A percentile compares a stretch with the other conserved stretches of the same genome.
phyloP scores from a whole-genome alignment of 129 eudicot species.

The Arctium lappa region DNA sequence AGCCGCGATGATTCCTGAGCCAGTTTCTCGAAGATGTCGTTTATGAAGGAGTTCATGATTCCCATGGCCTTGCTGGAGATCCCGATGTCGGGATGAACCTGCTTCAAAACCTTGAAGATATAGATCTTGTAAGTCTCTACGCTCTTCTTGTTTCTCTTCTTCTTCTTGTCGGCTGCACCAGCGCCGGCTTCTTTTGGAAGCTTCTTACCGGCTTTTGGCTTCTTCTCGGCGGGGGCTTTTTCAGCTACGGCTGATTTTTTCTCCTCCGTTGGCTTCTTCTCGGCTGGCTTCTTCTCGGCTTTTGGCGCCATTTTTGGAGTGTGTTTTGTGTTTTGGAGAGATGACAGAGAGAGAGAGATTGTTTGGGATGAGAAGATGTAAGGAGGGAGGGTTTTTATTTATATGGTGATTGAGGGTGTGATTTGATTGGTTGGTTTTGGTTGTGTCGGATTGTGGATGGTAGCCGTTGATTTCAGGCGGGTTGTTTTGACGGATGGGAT shows the following conservation, averaged over 20 bases:
- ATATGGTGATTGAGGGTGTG: not conserved
- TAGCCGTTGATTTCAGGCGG: constrained; percentile 9
- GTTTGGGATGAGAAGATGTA: not conserved
- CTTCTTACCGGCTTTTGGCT: constrained; percentile 58
- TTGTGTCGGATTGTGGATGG: constrained; percentile 14
- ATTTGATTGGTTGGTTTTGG: constrained; percentile 26
- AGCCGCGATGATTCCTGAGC: constrained; percentile 42
- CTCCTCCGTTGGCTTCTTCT: constrained; percentile 57
- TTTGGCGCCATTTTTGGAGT: constrained; percentile 43
- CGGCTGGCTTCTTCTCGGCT: constrained; percentile 47
- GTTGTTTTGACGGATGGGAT: constrained; percentile 7
- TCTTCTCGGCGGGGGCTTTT: constrained; percentile 59
- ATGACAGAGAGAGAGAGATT: not conserved
- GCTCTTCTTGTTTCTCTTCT: constrained; percentile 47
- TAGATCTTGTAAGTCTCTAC: constrained; percentile 49
- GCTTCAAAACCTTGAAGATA: constrained; percentile 45
- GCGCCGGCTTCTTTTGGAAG: constrained; percentile 46
- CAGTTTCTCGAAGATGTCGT: constrained; percentile 45
- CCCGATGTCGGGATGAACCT: constrained; percentile 47
- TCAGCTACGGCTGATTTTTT: constrained; percentile 41
- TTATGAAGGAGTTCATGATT: constrained; percentile 41
- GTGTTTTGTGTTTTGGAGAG: not conserved
- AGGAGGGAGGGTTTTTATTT: not conserved
- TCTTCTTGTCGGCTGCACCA: constrained; percentile 45
- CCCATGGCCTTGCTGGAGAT: constrained; percentile 52